These are phyloP conservation scores for Alternaria arborescens DNA, from an alignment of 2,329 filamentous ascomycete genomes.

Conservation along the genomic window DNA sequence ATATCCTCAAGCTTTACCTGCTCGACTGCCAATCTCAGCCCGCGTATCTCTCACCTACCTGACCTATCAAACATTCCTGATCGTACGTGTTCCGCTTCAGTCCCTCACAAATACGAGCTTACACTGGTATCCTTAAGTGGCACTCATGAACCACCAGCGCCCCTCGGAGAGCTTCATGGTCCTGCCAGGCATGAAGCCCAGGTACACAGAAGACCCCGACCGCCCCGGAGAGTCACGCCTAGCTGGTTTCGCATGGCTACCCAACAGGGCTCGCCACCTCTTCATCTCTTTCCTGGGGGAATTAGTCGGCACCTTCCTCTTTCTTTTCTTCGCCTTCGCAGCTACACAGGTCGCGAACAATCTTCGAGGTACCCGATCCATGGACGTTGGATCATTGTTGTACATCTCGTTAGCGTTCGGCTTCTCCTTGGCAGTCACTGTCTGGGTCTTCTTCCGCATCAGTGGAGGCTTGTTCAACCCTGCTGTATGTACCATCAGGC, in stretches of 20 bases:
- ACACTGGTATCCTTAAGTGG: not conserved
- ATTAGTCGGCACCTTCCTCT: constrained; percentile 51
- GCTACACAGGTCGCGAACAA: constrained; percentile 52
- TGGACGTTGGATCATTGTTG: constrained; percentile 39
- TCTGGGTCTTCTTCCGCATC: constrained; percentile 53
- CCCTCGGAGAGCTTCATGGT: constrained; percentile 48
- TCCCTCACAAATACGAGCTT: not conserved
- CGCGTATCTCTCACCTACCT: constrained; percentile 1
- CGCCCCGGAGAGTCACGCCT: constrained; percentile 50
- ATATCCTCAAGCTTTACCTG: not conserved
- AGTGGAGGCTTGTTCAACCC: constrained; percentile 53
- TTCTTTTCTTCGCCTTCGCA: constrained; percentile 53
- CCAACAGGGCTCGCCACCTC: constrained; percentile 54
- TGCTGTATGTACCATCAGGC: constrained; percentile 40
- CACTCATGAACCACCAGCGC: constrained; percentile 51
- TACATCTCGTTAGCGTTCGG: constrained; percentile 51
- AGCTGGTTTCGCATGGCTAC: constrained; percentile 53
- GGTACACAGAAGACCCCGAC: constrained; percentile 44
- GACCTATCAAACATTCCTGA: not conserved
- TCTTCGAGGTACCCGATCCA: constrained; percentile 30
- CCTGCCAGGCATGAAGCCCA: constrained; percentile 51
- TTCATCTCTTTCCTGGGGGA: constrained; percentile 58
- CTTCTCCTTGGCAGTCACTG: constrained; percentile 51
- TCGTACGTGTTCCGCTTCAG: not conserved
- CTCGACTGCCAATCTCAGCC: constrained; percentile 5